Percentiles rank a stretch among this genome's conserved stretches.
These are phyloP conservation scores for Aspergillus carlsbadensis DNA, from an alignment of 495 filamentous ascomycete genomes.

Conservation along the genomic window DNA sequence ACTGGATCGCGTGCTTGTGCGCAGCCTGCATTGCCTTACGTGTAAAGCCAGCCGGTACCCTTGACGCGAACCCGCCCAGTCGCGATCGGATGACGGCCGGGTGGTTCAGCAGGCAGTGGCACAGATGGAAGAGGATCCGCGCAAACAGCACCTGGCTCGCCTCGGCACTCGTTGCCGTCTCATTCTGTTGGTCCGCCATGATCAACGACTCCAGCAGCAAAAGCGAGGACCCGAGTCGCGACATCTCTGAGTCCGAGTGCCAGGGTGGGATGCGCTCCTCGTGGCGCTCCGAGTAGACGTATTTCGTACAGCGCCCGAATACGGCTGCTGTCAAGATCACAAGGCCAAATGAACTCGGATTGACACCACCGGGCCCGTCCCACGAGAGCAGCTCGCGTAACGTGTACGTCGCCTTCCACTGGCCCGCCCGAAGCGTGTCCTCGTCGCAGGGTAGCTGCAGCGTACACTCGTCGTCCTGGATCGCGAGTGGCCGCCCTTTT, in stretches of 20 bases:
- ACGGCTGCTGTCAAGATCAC: too few relatives aligned
- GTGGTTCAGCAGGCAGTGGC: constrained; percentile 32
- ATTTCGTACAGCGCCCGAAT: constrained; percentile 23
- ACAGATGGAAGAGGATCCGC: constrained; percentile 28
- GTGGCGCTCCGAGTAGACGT: constrained; percentile 20
- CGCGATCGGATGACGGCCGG: constrained; percentile 16
- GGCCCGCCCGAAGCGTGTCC: constrained; percentile 17
- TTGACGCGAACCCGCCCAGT: not conserved
- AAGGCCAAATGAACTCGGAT: too few relatives aligned
- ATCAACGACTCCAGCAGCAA: too few relatives aligned
- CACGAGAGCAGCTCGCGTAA: too few relatives aligned
- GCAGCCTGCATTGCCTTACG: too few relatives aligned
- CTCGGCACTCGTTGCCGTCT: constrained; percentile 10
- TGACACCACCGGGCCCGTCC: too few relatives aligned
- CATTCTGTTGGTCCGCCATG: too few relatives aligned
- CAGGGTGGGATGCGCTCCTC: constrained; percentile 28
- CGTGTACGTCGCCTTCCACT: constrained; percentile 6
- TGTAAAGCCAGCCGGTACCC: too few relatives aligned
- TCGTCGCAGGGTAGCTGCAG: constrained; percentile 33
- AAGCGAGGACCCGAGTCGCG: constrained; percentile 25
- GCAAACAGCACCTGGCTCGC: constrained; percentile 28
- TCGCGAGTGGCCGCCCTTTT: constrained; percentile 23
- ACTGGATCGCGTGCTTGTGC: too few relatives aligned
- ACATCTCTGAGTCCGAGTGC: constrained; percentile 31
- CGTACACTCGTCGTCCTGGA: constrained; percentile 29